Conservation (phyloP, 1,139 yeast species). For the Scheffersomyces parashehatae region DNA sequence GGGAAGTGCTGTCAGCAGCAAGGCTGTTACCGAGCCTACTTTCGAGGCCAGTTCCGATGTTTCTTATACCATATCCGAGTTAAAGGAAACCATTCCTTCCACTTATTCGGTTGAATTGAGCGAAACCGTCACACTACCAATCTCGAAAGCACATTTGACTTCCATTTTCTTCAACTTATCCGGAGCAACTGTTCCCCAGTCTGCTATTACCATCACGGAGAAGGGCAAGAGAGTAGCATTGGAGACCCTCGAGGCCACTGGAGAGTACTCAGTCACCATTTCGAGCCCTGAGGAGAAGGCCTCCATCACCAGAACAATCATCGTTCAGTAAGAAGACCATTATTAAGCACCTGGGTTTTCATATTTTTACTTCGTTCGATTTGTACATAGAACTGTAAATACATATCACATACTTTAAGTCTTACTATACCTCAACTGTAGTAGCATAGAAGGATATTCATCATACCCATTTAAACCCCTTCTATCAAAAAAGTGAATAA, state of each 20-base stretch:
- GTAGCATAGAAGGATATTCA: too few species aligned
- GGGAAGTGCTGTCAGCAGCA: background rate
- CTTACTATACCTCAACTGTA: too few species aligned
- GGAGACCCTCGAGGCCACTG: conserved; percentile 25
- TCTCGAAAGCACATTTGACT: conserved; percentile 27
- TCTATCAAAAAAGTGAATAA: too few species aligned
- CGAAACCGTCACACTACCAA: conserved; percentile 22
- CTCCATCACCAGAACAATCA: conserved; percentile 16
- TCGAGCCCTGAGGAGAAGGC: conserved; percentile 24
- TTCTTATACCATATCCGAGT: conserved; percentile 30
- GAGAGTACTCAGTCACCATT: conserved; percentile 33
- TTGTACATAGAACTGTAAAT: too few species aligned
- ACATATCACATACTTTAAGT: too few species aligned
- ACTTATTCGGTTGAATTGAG: conserved; percentile 19
- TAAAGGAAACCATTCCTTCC: conserved; percentile 34
- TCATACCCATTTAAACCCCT: too few species aligned
- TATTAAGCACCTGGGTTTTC: too few species aligned
- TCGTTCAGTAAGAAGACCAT: background rate
- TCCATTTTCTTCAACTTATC: conserved; percentile 26
- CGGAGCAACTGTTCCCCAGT: conserved; percentile 31
- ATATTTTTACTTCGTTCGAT: too few species aligned
- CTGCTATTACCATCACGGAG: conserved; percentile 20
- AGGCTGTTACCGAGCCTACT: conserved; percentile 3
- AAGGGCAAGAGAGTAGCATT: conserved; percentile 14
- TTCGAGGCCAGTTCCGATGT: conserved; percentile 11